phyloP scores from a whole-genome alignment of 2,329 filamentous ascomycete genomes.

The Aquanectria penicillioides region DNA sequence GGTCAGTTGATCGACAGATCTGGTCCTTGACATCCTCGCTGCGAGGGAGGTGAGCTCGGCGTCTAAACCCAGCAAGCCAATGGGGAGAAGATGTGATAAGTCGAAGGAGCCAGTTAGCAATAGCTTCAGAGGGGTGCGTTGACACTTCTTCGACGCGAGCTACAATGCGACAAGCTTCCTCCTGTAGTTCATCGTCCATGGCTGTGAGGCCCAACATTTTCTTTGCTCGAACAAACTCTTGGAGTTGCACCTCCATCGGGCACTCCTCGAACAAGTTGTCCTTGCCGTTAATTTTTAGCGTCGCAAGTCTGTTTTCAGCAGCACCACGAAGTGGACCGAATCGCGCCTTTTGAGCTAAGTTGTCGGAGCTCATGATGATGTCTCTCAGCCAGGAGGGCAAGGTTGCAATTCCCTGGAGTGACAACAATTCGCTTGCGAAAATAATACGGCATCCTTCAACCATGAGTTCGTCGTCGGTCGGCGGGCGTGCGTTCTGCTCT shows the following conservation, averaged over 20 bases:
- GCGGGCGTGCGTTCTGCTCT: conserved; percentile 52
- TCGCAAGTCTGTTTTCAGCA: conserved; percentile 58
- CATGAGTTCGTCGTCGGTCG: conserved; percentile 64
- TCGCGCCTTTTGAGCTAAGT: conserved; percentile 54
- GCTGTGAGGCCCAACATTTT: conserved; percentile 66
- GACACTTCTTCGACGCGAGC: conserved; percentile 65
- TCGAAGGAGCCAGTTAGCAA: conserved; percentile 67
- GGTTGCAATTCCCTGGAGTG: conserved; percentile 50
- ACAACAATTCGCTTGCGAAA: conserved; percentile 62
- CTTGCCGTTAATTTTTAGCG: conserved; percentile 67
- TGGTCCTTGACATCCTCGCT: conserved; percentile 64
- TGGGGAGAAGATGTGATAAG: conserved; percentile 58
- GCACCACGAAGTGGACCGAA: conserved; percentile 59
- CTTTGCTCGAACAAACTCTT: conserved; percentile 62
- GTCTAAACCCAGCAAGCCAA: conserved; percentile 68
- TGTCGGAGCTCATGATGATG: conserved; percentile 61
- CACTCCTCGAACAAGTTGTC: conserved; percentile 66
- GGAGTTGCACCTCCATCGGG: conserved; percentile 64
- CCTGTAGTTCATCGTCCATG: conserved; percentile 68
- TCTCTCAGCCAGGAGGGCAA: conserved; percentile 67
- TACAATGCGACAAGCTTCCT: conserved; percentile 67
- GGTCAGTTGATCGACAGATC: conserved; percentile 61
- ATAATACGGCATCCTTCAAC: conserved; percentile 69
- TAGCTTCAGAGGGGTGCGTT: conserved; percentile 57
- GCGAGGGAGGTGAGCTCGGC: conserved; percentile 66